Evolutionary conservation across 169 alveolate genomes (phyloP), one percentile per base, ranked within the genome.

Genomic region (Plasmodium inui): DNA sequence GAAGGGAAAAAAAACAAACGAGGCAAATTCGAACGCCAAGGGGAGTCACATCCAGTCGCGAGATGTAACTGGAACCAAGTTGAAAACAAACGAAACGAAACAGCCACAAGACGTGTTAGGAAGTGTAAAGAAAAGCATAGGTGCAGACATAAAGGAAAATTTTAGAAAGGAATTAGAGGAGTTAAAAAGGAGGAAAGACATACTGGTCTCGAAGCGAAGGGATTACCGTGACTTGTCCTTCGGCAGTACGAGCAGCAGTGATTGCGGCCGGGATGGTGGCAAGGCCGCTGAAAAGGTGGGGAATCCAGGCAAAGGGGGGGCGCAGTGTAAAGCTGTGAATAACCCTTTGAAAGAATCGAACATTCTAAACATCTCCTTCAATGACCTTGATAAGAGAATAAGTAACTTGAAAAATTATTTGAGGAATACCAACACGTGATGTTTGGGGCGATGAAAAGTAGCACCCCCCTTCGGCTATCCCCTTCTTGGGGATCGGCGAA

Each of bases 301-400:
- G 10, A 50, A 84, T 14, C 9, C 30, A n/a, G 1, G 17, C 41
- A 83, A 74, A n/a, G 28, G 37, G 22, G 34, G 32, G 3, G 6
- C 44, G 39, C 53, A 72, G 61, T 3, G 39, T 41, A 78, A 79
- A 57, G 55, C 72, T 12, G 82, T 34, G 34, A 57, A 12, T 26
- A 89, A 79, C 30, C 83, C 82, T 39, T 53, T 89, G 57, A 89
- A 39, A 46, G 94, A 80, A 34, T 41, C 94, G 4, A 67, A 3
- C 22, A 14, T 89, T 28, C 67, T 67, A 46, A 79, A 89, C 53
- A 44, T 80, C 22, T 79, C 94, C 17, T 79, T 89, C 55, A 89
- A 89, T 79, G 86, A 80, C 41, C 71, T 89, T n/a, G 94, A 89
- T 61, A 61, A 89, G 34, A 79, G 83, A 41, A 89, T 89, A 79